These are phyloP conservation scores for Trametes sp. DNA, from an alignment of 1,284 basidiomycete genomes.

Conservation along the genomic window DNA sequence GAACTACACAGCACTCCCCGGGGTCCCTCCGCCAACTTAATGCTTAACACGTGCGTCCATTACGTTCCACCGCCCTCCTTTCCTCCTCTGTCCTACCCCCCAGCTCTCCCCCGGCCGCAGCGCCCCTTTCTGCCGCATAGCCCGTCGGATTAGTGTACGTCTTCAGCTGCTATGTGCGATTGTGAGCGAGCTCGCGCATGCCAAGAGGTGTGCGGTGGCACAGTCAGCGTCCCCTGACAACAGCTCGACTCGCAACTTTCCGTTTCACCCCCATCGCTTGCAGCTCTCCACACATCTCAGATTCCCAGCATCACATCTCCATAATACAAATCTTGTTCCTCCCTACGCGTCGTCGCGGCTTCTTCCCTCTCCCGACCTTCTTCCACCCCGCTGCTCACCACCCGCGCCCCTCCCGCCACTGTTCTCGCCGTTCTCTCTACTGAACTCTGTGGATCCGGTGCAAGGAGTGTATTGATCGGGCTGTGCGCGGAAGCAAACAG, in stretches of 20 bases:
- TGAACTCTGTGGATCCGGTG: not conserved
- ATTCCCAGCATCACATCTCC: conserved; percentile 31
- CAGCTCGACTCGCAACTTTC: conserved; percentile 28
- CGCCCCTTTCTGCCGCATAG: conserved; percentile 1
- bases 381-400: conserved; percentile 16
- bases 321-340: conserved; percentile 22
- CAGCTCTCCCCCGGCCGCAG: not conserved
- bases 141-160: not conserved
- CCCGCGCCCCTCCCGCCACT: conserved; percentile 1
- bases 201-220: conserved; percentile 17
- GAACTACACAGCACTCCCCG: conserved; percentile 24
- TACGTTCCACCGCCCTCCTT: conserved; percentile 18
- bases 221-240: conserved; percentile 20
- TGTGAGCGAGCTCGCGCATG: not conserved
- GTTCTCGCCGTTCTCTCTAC: not conserved
- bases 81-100: conserved; percentile 4
- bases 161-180: not conserved
- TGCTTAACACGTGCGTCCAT: conserved; percentile 36
- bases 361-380: conserved; percentile 21
- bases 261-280: conserved; percentile 31
- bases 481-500: conserved; percentile 26
- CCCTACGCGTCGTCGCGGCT: conserved; percentile 22
- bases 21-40: conserved; percentile 29
- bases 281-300: conserved; percentile 29
- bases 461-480: not conserved